phyloP scores from a whole-genome alignment of 805 yeast genomes.

The Kodamaea lidongshanica region DNA sequence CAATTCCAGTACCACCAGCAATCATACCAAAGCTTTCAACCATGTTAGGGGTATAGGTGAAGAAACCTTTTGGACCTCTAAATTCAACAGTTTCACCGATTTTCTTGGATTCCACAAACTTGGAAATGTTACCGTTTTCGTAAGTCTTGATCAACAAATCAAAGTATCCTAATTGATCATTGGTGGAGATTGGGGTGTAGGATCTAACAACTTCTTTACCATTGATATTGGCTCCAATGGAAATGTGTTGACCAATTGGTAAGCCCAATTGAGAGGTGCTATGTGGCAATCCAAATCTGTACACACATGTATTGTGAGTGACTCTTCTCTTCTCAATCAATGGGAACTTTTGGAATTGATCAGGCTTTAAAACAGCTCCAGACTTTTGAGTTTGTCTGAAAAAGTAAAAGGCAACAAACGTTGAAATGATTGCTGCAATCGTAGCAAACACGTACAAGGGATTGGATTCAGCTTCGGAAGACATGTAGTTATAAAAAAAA shows the following conservation, averaged over 20 bases:
- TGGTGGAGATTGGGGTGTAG: constrained; percentile 84
- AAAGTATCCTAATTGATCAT: constrained; percentile 72
- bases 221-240: constrained; percentile 66
- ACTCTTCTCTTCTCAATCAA: constrained; percentile 69
- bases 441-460: constrained; percentile 37
- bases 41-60: constrained; percentile 77
- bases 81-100: constrained; percentile 75
- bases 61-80: constrained; percentile 88
- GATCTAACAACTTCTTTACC: constrained; percentile 81
- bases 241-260: constrained; percentile 92
- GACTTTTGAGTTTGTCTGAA: constrained; percentile 30
- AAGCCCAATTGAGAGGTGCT: constrained; percentile 72
- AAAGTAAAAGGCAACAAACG: constrained; percentile 29
- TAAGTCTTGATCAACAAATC: constrained; percentile 83
- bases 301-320: constrained; percentile 74
- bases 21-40: constrained; percentile 74
- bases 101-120: constrained; percentile 60
- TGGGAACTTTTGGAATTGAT: constrained; percentile 71
- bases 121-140: constrained; percentile 79
- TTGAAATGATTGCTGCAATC: constrained; percentile 30
- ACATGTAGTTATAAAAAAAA: too few species aligned
- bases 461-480: constrained; percentile 32
- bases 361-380: constrained; percentile 54
- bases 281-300: constrained; percentile 77
- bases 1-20: constrained; percentile 95